Conservation (phyloP, 352 stramenopile species). For the Globisporangium apiculatum region DNA sequence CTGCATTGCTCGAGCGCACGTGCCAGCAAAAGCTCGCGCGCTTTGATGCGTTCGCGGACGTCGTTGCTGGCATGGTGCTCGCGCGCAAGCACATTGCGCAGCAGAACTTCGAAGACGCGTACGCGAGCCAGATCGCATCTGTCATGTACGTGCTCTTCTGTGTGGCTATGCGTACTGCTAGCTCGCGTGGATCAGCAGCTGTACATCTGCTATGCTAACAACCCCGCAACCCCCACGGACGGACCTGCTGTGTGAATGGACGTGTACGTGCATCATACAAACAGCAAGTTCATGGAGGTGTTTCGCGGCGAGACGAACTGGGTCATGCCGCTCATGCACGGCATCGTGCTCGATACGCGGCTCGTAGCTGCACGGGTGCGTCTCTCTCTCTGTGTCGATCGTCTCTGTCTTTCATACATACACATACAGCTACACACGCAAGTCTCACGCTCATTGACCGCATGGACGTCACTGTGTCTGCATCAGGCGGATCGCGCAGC, state of each 20-base stretch:
- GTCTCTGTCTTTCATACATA: not conserved
- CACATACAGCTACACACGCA: not conserved
- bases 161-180: not conserved
- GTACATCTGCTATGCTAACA: not conserved
- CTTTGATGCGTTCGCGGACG: slow-evolving; percentile 48
- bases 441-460: too few species aligned
- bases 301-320: slow-evolving; percentile 82
- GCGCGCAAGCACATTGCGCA: slow-evolving; percentile 50
- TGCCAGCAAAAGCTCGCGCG: slow-evolving; percentile 49
- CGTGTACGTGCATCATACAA: not conserved
- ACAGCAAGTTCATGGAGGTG: slow-evolving; percentile 83
- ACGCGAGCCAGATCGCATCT: slow-evolving; percentile 54
- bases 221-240: too few species aligned
- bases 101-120: slow-evolving; percentile 44
- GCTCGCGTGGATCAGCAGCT: not conserved
- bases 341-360: slow-evolving; percentile 72
- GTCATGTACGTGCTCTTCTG: slow-evolving; percentile 40
- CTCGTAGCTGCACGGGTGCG: slow-evolving; percentile 54
- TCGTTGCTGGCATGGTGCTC: slow-evolving; percentile 53
- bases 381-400: not conserved
- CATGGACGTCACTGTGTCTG: too few species aligned
- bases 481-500: slow-evolving; percentile 56
- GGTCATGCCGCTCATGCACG: slow-evolving; percentile 79
- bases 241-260: not conserved
- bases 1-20: slow-evolving; percentile 42